These are phyloP conservation scores for Achaetomium macrosporum DNA, from an alignment of 2,329 filamentous ascomycete species.

Conservation along the genomic window DNA sequence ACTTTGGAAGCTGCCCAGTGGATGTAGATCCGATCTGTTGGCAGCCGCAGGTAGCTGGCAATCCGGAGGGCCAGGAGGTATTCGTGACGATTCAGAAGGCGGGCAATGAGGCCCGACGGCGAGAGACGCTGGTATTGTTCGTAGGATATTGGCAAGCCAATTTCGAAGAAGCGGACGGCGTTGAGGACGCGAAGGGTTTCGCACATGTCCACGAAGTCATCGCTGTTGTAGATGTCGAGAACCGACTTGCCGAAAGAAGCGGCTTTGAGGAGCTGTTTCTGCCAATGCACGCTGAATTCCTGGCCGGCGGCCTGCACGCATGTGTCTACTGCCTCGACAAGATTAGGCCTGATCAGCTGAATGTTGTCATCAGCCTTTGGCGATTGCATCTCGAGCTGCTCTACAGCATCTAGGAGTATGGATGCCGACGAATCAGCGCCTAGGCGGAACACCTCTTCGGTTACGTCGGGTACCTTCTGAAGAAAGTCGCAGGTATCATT, in stretches of 20 bases:
- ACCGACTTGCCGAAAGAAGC: slow-evolving; percentile 98
- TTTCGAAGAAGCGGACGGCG: slow-evolving; percentile 82
- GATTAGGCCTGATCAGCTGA: slow-evolving; percentile 78
- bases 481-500: slow-evolving; percentile 96
- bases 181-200: slow-evolving; percentile 90
- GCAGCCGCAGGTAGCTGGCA: slow-evolving; percentile 77
- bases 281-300: slow-evolving; percentile 86
- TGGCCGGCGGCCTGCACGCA: slow-evolving; percentile 91
- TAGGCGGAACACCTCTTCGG: slow-evolving; percentile 81
- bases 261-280: slow-evolving; percentile 92
- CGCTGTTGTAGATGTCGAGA: slow-evolving; percentile 92
- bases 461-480: slow-evolving; percentile 85
- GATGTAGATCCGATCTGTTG: slow-evolving; percentile 86
- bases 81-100: slow-evolving; percentile 82
- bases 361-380: slow-evolving; percentile 98
- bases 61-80: slow-evolving; percentile 87
- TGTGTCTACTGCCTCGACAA: slow-evolving; percentile 88
- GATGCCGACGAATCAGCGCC: slow-evolving; percentile 85
- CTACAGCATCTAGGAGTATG: slow-evolving; percentile 87
- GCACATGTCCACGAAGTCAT: slow-evolving; percentile 98
- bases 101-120: slow-evolving; percentile 77
- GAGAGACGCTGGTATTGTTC: slow-evolving; percentile 91
- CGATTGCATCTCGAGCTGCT: slow-evolving; percentile 85
- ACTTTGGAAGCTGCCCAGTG: slow-evolving; percentile 98
- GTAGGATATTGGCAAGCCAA: slow-evolving; percentile 85